Percentiles rank a stretch among this genome's conserved stretches.
phyloP scores from a whole-genome alignment of 2,329 filamentous ascomycete species.

The Colletotrichum liaoningense region DNA sequence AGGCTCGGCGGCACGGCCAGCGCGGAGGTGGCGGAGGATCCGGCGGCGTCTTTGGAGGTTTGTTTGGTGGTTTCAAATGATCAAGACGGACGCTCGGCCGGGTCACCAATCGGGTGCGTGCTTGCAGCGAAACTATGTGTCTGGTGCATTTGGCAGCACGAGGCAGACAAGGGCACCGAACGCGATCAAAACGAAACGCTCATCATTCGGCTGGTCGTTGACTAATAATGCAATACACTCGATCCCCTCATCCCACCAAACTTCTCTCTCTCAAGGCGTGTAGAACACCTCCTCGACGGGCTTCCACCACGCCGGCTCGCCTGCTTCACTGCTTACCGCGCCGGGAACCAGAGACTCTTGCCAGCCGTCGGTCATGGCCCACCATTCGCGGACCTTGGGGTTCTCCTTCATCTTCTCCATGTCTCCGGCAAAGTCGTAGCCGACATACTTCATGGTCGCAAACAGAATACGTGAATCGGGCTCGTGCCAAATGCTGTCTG shows the following conservation, averaged over 20 bases:
- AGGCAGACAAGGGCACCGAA: neutral
- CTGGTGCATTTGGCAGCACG: neutral
- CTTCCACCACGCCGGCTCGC: constrained; percentile 76
- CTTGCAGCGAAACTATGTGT: neutral
- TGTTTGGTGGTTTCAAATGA: constrained; percentile 50
- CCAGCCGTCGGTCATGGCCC: constrained; percentile 82
- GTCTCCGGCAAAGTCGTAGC: constrained; percentile 76
- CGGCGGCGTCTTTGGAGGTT: constrained; percentile 49
- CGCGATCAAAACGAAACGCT: constrained; percentile 16
- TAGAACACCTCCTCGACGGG: constrained; percentile 78
- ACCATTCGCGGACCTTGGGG: constrained; percentile 81
- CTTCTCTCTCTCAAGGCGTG: constrained; percentile 52
- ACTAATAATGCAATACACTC: constrained; percentile 27
- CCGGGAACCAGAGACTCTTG: constrained; percentile 74
- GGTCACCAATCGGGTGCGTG: neutral
- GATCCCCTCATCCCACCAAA: neutral
- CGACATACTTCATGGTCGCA: constrained; percentile 83
- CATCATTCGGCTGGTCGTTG: constrained; percentile 25
- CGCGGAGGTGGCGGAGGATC: constrained; percentile 57
- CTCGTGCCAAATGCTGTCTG: constrained; percentile 81
- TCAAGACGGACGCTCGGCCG: neutral
- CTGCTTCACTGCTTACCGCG: constrained; percentile 68
- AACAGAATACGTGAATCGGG: constrained; percentile 73
- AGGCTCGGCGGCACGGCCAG: constrained; percentile 59
- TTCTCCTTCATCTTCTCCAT: constrained; percentile 83